These are phyloP conservation scores for Ophiostoma tasmaniense DNA, from an alignment of 2,329 filamentous ascomycete genomes.

Conservation along the genomic window DNA sequence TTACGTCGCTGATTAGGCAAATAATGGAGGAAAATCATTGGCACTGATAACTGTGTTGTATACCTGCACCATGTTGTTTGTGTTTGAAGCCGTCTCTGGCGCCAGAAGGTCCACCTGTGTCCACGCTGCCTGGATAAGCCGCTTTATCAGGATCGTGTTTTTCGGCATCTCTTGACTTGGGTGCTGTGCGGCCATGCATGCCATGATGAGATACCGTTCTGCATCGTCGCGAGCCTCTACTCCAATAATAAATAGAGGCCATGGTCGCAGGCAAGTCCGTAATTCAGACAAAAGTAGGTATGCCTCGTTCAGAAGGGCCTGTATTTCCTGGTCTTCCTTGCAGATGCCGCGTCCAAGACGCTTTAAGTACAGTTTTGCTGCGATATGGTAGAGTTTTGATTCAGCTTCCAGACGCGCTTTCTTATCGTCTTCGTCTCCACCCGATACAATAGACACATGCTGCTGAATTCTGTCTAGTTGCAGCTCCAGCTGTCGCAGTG, in stretches of 20 bases:
- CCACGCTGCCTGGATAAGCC: background rate
- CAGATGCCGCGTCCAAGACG: background rate
- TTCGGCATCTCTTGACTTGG: background rate
- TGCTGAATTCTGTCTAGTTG: slow-evolving; percentile 17
- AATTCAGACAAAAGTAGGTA: background rate
- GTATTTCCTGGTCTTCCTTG: background rate
- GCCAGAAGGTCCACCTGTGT: slow-evolving; percentile 15
- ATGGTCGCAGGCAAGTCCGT: slow-evolving; percentile 15
- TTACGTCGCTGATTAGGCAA: background rate
- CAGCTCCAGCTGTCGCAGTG: slow-evolving; percentile 14
- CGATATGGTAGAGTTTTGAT: background rate
- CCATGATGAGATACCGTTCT: slow-evolving; percentile 14
- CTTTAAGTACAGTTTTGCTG: background rate
- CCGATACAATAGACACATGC: slow-evolving; percentile 8
- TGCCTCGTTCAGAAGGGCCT: background rate
- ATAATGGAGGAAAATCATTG: slow-evolving; percentile 16
- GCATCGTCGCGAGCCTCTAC: slow-evolving; percentile 18
- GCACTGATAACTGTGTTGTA: slow-evolving; percentile 19
- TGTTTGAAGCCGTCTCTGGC: background rate
- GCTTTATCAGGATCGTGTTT: background rate
- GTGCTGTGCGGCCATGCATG: background rate
- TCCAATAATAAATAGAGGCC: slow-evolving; percentile 19
- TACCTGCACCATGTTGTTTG: slow-evolving; percentile 8
- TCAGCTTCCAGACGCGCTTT: background rate
- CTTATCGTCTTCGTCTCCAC: background rate